These are phyloP conservation scores for Pleurotus giganteus DNA, from an alignment of 768 basidiomycete species.

Conservation along the genomic window DNA sequence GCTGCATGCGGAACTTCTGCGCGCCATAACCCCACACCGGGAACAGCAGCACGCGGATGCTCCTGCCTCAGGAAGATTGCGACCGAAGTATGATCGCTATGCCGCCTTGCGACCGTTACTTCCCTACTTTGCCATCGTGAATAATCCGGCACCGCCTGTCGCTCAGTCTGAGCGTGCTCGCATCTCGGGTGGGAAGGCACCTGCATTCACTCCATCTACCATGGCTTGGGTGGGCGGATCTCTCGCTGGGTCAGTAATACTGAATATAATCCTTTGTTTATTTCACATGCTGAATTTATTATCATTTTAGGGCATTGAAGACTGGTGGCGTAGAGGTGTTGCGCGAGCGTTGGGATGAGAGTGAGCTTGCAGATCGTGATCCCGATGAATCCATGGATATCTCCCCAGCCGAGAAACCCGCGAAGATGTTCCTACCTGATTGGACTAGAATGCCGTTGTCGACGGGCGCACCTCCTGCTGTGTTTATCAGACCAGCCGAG, in stretches of 20 bases:
- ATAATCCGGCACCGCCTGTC: constrained; percentile 69
- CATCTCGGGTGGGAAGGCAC: constrained; percentile 77
- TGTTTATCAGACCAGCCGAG: constrained; percentile 12
- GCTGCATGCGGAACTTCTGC: constrained; percentile 74
- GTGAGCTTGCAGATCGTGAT: constrained; percentile 43
- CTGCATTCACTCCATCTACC: constrained; percentile 78
- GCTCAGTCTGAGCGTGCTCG: constrained; percentile 48
- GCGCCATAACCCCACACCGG: constrained; percentile 46
- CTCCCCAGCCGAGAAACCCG: constrained; percentile 30
- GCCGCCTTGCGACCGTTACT: constrained; percentile 68
- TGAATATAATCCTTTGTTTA: not conserved
- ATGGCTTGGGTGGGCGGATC: constrained; percentile 95
- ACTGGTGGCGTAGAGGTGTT: constrained; percentile 81
- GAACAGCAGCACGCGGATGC: not conserved
- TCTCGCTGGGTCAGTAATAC: constrained; percentile 71
- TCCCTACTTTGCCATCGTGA: constrained; percentile 76
- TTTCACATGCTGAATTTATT: constrained; percentile 6
- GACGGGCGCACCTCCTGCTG: constrained; percentile 62
- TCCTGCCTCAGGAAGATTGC: constrained; percentile 26
- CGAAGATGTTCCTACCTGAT: constrained; percentile 64
- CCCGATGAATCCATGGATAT: constrained; percentile 38
- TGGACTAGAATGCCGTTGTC: constrained; percentile 74
- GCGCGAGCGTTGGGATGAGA: constrained; percentile 86
- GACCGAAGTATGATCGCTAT: constrained; percentile 71
- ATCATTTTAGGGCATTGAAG: constrained; percentile 65